Base-by-base conservation (phyloP, 495 filamentous ascomycete species). In the Penicillium simplicissimum region DNA sequence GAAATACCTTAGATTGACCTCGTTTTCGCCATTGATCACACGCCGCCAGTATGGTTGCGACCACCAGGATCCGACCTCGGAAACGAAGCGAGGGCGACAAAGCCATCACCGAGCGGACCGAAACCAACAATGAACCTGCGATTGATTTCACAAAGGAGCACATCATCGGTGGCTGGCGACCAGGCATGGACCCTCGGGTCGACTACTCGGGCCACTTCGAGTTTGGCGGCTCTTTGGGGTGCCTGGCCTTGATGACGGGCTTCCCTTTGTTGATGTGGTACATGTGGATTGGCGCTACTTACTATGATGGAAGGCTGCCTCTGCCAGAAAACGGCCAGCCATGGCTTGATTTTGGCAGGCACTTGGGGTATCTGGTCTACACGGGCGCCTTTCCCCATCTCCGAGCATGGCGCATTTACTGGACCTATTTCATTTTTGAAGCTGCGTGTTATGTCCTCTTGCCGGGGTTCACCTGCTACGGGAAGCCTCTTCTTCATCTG, bases 191-290 rank as follows among this genome's bases (percentile, higher is more conserved):
- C 17, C 59, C 61, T 40, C 67, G 66, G 38, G 67, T 69, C 31
- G 67, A 69, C 42, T 58, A 69, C 17, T 97, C 96, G 6, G 66
- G 58, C 11, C 57, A 88, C 56, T 90, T 90, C 70, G 94, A 98
- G 66, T 97, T 98, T 66, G 92, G 93, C 52, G 94, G 94, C 56
- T 84, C 90, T 9, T 75, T 79, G 23, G 93, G 93, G 48, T 85
- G 89, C 25, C 71, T 71, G 23, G 77, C 82, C 43, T 85, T 96
- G 79, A 98, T 98, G 91, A 76, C 92, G 57, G 88, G 86, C 52
- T 98, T 97, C 74, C 94, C 94, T 15, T 33, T 87, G 25, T 77
- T 97, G 49, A 98, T 98, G 94, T 98, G 88, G 81, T 97, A 96
- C 78, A 93, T 97, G 91, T 98, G 91, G 90, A 87, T 96, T 69